Base-by-base conservation (phyloP, 1,284 basidiomycete genomes). In the Marasmius sp. region DNA sequence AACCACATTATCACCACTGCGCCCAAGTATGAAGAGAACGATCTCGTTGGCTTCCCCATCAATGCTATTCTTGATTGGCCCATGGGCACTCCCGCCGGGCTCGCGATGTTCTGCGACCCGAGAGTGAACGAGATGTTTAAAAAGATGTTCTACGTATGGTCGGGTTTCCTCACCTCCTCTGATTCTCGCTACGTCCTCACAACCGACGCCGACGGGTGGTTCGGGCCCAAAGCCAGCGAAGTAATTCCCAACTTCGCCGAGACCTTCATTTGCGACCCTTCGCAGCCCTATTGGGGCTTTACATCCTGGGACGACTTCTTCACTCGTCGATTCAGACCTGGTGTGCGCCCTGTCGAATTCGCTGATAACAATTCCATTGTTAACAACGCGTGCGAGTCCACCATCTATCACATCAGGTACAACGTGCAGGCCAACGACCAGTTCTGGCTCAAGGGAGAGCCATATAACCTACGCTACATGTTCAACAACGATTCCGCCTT, bases 241-340 rank as follows among this genome's bases (percentile, higher is more conserved):
- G 34, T 16, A 3, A 20, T 59, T 27, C 33, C 34, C 20, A 18
- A 27, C 22, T 77, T 78, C 41, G 57, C 60, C 27, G 33, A 66
- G 12, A 76, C 76, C 2, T 85, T 75, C 69, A 69, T 75, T n/a
- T 79, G 77, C 65, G 77, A 83, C 62, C 75, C 79, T 0, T 64
- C 67, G 3, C 70, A 67, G 5, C 63, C 70, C 37, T 70, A 79
- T 65, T 67, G 77, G 64, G 82, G 82, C 9, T 86, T 72, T 71
- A 76, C 65, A 18, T 80, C 79, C 34, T 86, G 83, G 82, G 84
- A 85, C 62, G 79, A 80, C 60, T 86, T 84, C 71, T 86, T 87
- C 71, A 82, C 77, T 6, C 73, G 83, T 34, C 64, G 66, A 0
- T 78, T 83, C 65, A 68, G 68, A 33, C 69, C 49, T 14, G 72